Evolutionary conservation across 2,329 filamentous ascomycete species (phyloP), one percentile per base, ranked within the genome.

Genomic region (Plectosphaerella sp.): DNA sequence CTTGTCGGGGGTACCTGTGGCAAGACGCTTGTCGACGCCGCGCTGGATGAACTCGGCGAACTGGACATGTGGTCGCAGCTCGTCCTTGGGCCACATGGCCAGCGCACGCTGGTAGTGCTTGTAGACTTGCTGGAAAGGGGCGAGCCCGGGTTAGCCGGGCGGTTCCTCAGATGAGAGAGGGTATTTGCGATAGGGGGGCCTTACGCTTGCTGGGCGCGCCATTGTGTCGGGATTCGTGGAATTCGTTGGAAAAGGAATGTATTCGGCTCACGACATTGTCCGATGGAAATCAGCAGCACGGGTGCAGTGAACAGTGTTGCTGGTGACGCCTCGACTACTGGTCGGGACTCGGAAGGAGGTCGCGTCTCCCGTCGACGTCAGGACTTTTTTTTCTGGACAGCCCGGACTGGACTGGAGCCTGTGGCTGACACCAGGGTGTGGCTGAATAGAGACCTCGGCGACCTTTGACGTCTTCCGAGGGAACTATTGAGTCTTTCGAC

Each of bases 31-130:
- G 51, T 75, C 70, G 48, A 81, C 64, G 25, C 76, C 72, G 52
- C 71, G 69, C 20, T 66, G 64, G 47, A 87, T 68, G 35, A 80
- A 73, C 57, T 82, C 75, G 61, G 80, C 80, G 58, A 88, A 76
- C 64, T 86, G 82, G 63, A 79, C 74, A 53, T 84, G 77, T 8
- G 84, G 84, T 1, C 85, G 82, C 45, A 88, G 74, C 53, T 73
- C 71, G 61, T 87, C 84, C 60, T 79, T 78, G 45, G 85, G 85
- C 84, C 84, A 88, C 57, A 75, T 74, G 52, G 76, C 71, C 51
- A 83, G 70, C 25, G 75, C 74, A 50, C 74, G 73, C 45, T 76
- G 69, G 67, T 79, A 72, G 58, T 76, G 75, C 58, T 69, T 71
- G 55, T 72, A 70, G 37, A 69, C 71, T 61, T 69, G 64, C 77